phyloP scores from a whole-genome alignment of 2,329 filamentous ascomycete genomes.

The Phoma sp. region DNA sequence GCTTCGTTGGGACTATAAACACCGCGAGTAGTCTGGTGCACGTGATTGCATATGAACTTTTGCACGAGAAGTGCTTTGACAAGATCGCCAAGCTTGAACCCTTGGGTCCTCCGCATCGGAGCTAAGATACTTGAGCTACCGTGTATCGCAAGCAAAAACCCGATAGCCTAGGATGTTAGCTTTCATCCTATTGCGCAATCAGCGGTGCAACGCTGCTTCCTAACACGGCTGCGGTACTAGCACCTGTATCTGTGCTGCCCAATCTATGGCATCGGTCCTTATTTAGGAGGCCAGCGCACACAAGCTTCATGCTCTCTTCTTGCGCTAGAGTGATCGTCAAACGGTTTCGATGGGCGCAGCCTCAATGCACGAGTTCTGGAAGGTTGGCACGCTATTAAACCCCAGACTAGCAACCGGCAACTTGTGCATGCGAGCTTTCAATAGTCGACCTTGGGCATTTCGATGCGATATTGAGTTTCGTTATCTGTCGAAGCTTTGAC shows the following conservation, averaged over 20 bases:
- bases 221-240: conserved; percentile 2
- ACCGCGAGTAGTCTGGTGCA: not conserved
- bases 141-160: not conserved
- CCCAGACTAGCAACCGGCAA: not conserved
- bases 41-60: not conserved
- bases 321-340: not conserved
- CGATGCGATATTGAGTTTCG: not conserved
- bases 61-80: too few relatives aligned
- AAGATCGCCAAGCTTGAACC: too few relatives aligned
- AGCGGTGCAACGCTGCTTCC: not conserved
- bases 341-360: not conserved
- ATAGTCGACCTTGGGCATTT: not conserved
- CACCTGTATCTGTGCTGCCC: conserved; percentile 23
- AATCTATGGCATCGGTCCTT: not conserved
- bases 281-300: not conserved
- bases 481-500: too few relatives aligned
- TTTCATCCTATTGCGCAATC: conserved; percentile 13
- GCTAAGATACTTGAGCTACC: not conserved
- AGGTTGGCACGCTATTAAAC: conserved; percentile 1
- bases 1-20: not conserved
- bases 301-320: not conserved
- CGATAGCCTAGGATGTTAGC: conserved; percentile 1
- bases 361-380: not conserved
- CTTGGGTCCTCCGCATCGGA: not conserved
- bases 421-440: not conserved